These are phyloP conservation scores for Chaetomiaceae sp. DNA, from an alignment of 2,329 filamentous ascomycete species.

Conservation along the genomic window DNA sequence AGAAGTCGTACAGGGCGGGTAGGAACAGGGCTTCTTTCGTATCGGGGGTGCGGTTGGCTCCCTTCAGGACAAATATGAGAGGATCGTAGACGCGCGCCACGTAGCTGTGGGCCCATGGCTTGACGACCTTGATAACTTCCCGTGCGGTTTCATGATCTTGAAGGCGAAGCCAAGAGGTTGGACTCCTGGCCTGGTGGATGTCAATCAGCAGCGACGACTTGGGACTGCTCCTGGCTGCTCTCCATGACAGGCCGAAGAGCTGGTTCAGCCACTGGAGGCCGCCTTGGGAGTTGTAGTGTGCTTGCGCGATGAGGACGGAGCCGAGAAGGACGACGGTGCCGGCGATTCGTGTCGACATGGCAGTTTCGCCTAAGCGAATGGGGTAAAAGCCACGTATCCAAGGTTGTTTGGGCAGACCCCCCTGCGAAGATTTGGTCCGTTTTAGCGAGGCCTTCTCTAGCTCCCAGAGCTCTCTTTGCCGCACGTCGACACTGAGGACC, in stretches of 20 bases:
- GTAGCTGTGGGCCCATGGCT: conserved; percentile 66
- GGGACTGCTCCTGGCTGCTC: conserved; percentile 25
- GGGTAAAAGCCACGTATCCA: conserved; percentile 61
- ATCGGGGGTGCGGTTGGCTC: conserved; percentile 60
- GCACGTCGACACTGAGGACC: conserved; percentile 74
- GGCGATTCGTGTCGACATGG: conserved; percentile 68
- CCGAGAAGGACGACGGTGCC: conserved; percentile 69
- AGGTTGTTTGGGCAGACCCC: conserved; percentile 33
- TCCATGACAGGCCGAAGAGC: conserved; percentile 32
- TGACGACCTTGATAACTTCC: conserved; percentile 72
- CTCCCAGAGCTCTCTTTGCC: conserved; percentile 70
- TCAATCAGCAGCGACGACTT: conserved; percentile 47
- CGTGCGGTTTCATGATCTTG: conserved; percentile 76
- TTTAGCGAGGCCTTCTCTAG: conserved; percentile 53
- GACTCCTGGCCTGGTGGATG: conserved; percentile 71
- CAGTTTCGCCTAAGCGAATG: conserved; percentile 48
- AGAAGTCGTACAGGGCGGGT: conserved; percentile 63
- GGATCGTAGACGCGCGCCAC: conserved; percentile 72
- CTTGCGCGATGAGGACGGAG: conserved; percentile 69
- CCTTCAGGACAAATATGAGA: conserved; percentile 65
- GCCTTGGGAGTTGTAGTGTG: conserved; percentile 68
- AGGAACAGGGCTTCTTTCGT: conserved; percentile 47
- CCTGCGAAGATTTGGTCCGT: conserved; percentile 30
- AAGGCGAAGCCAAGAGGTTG: conserved; percentile 68
- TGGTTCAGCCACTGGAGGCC: conserved; percentile 38